Percentiles rank a stretch among this genome's conserved stretches.
Evolutionary conservation across 106 monocot genomes (phyloP).

Genomic region (Vanilla planifolia): DNA sequence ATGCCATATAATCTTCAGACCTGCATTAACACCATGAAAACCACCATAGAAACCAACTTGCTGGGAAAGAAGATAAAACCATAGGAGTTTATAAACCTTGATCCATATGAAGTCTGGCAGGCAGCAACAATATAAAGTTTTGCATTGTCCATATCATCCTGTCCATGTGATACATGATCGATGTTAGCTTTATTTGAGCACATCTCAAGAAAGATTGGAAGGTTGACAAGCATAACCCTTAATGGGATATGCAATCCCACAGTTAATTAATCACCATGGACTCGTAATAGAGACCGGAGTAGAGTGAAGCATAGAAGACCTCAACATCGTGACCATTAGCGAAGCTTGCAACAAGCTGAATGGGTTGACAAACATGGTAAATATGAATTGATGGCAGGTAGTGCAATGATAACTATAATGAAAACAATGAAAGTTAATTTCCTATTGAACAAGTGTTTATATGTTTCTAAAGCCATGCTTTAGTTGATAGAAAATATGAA

Average conservation of each 20-base stretch:
- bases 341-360: slow-evolving; percentile 71
- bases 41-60: neutral
- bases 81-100: slow-evolving; percentile 29
- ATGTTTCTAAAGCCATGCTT: too few species aligned
- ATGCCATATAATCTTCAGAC: slow-evolving; percentile 83
- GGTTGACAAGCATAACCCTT: too few species aligned
- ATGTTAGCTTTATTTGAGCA: neutral
- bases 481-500: neutral
- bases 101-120: slow-evolving; percentile 75
- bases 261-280: slow-evolving; percentile 46
- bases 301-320: slow-evolving; percentile 81
- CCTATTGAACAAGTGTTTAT: neutral
- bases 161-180: neutral
- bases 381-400: slow-evolving; percentile 1
- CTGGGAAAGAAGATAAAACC: neutral
- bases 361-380: neutral
- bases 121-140: slow-evolving; percentile 65
- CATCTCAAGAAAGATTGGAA: neutral
- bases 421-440: neutral
- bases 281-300: slow-evolving; percentile 85
- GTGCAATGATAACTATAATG: neutral
- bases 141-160: slow-evolving; percentile 55
- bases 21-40: slow-evolving; percentile 23
- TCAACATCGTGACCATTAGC: slow-evolving; percentile 34
- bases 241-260: slow-evolving; percentile 36